Conservation (phyloP, 805 yeast genomes). For the Lipomyces kockii region DNA sequence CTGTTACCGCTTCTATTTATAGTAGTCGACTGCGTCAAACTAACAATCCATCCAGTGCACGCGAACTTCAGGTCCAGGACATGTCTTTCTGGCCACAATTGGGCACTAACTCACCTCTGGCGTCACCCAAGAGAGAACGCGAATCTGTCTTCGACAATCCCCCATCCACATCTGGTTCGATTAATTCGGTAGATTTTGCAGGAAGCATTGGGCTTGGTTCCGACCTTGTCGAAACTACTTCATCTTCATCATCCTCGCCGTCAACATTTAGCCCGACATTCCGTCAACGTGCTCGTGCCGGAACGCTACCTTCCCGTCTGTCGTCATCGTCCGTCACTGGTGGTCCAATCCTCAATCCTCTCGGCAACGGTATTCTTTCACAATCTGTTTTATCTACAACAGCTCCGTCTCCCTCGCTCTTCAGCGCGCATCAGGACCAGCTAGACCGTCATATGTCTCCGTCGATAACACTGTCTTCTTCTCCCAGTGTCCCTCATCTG, state of each 20-base stretch:
- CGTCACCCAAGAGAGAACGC: conserved; percentile 22
- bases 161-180: conserved; percentile 1
- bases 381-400: not conserved
- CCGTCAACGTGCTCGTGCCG: conserved; percentile 71
- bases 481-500: conserved; percentile 7
- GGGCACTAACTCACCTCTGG: conserved; percentile 8
- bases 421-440: conserved; percentile 1
- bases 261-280: conserved; percentile 37
- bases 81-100: conserved; percentile 17
- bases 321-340: conserved; percentile 28
- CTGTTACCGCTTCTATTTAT: not conserved
- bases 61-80: conserved; percentile 26
- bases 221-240: conserved; percentile 8
- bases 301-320: conserved; percentile 74
- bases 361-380: not conserved
- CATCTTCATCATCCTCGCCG: conserved; percentile 18
- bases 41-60: conserved; percentile 19
- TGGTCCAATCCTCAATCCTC: conserved; percentile 11
- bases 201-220: conserved; percentile 6
- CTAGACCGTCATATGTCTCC: not conserved
- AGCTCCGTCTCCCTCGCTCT: conserved; percentile 3
- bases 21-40: not conserved
- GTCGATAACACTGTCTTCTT: conserved; percentile 1
- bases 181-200: not conserved
- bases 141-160: conserved; percentile 12